Base-by-base conservation (phyloP, 305 asterid genomes). In the Galium porrigens region DNA sequence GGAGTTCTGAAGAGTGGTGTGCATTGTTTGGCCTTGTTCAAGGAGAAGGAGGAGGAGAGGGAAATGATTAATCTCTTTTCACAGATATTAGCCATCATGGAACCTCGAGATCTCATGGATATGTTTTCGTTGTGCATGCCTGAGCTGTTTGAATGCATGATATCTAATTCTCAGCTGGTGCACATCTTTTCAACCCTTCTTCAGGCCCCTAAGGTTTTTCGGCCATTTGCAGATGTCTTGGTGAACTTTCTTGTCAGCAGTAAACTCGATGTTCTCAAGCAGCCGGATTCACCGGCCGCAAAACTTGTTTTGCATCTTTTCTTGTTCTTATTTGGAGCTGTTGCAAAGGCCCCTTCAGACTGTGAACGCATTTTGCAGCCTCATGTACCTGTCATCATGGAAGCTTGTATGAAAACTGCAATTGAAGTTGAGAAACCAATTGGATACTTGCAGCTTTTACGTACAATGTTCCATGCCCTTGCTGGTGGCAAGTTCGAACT, bases 51-150 rank as follows among this genome's bases (percentile, higher is more conserved):
- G 66, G 99, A 94, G 79, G 99, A 94, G 84, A 82, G 94, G 73
- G 97, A 94, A 64, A 94, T 94, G 97, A 83, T 90, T 79, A 86
- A 78, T 69, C 85, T 87, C 37, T 94, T 94, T 68, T 94, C 99
- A 77, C 92, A 87, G 76, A 87, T 94, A 76, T 78, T 94, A 83
- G 87, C 97, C 73, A 94, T 90, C 69, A 94, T 90, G 99, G 99
- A 94, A 73, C 97, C 99, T 60, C 89, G 99, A 41, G 97, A 94
- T 72, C 78, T 94, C 62, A 94, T 94, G 99, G 99, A 94, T 82
- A 94, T 94, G 97, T 94, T 94, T 61, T 87, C 99, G 14, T 75
- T 94, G 84, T 94, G 99, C 86, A 90, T 94, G 97, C 89, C 95
- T 1, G 95, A 90, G 76, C 95, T 94, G 72, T 94, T 94, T 70